phyloP scores from a whole-genome alignment of 495 filamentous ascomycete species.

The Cryomyces minteri region DNA sequence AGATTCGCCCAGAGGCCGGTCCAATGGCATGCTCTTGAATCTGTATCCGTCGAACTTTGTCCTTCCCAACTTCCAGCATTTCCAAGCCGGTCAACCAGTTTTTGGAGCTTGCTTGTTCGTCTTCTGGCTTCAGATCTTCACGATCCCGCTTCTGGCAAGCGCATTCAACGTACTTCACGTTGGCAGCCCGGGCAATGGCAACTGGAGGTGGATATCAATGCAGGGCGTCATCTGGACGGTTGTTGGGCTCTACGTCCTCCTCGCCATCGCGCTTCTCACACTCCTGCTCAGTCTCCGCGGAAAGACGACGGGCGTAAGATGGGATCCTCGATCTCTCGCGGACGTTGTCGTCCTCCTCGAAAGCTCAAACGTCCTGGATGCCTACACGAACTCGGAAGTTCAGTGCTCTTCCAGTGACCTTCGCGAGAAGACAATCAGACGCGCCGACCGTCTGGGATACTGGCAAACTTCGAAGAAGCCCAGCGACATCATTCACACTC shows the following conservation, averaged over 20 bases:
- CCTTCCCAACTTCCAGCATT: constrained; percentile 38
- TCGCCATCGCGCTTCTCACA: constrained; percentile 35
- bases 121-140: constrained; percentile 45
- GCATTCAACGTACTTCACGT: constrained; percentile 40
- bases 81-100: constrained; percentile 32
- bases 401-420: constrained; percentile 28
- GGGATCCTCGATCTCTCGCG: constrained; percentile 67
- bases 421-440: constrained; percentile 23
- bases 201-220: constrained; percentile 64
- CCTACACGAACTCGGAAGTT: constrained; percentile 43
- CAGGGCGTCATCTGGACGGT: constrained; percentile 62
- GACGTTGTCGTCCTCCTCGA: constrained; percentile 61
- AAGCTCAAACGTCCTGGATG: constrained; percentile 54
- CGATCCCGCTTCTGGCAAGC: constrained; percentile 45
- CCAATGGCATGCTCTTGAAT: constrained; percentile 31
- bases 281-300: constrained; percentile 31
- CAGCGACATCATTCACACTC: constrained; percentile 41
- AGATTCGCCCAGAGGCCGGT: constrained; percentile 26
- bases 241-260: constrained; percentile 49
- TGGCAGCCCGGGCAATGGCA: constrained; percentile 20
- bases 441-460: constrained; percentile 56
- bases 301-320: constrained; percentile 53
- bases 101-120: constrained; percentile 34
- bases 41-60: constrained; percentile 37
- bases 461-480: constrained; percentile 47